Conservation (phyloP, 2,329 filamentous ascomycete species). For the Ophiostoma sp. region DNA sequence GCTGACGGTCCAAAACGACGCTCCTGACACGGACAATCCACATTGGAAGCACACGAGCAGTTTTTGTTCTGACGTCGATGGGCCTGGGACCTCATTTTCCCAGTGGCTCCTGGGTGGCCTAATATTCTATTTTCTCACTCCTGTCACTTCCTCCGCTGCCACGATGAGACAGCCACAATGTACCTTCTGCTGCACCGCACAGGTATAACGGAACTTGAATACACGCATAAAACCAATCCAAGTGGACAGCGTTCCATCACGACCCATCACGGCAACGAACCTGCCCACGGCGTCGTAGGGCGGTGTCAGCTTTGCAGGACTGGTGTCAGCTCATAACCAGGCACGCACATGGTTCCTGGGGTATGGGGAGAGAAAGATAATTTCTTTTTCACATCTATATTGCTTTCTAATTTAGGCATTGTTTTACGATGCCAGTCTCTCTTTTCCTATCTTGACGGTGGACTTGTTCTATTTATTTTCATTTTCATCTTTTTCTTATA, state of each 20-base stretch:
- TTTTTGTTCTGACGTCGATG: background rate
- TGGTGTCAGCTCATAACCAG: background rate
- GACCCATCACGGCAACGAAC: background rate
- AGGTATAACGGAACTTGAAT: background rate
- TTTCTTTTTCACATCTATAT: background rate
- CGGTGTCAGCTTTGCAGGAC: background rate
- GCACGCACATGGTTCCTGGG: slow-evolving; percentile 14
- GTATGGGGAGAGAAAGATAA: background rate
- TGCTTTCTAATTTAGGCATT: background rate
- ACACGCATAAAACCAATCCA: background rate
- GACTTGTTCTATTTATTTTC: background rate
- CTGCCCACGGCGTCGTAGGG: background rate
- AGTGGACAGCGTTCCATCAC: background rate
- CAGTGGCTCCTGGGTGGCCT: background rate
- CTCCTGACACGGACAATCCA: background rate
- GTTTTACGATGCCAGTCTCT: background rate
- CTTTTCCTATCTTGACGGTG: background rate
- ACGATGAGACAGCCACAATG: background rate
- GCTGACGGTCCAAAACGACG: slow-evolving; percentile 5
- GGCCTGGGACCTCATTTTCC: background rate
- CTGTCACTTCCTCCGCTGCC: background rate
- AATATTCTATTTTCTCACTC: background rate
- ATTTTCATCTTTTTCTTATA: background rate
- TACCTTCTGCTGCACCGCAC: background rate
- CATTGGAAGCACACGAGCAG: slow-evolving; percentile 6